phyloP scores from a whole-genome alignment of 305 asterid species.

The Ajuga reptans region DNA sequence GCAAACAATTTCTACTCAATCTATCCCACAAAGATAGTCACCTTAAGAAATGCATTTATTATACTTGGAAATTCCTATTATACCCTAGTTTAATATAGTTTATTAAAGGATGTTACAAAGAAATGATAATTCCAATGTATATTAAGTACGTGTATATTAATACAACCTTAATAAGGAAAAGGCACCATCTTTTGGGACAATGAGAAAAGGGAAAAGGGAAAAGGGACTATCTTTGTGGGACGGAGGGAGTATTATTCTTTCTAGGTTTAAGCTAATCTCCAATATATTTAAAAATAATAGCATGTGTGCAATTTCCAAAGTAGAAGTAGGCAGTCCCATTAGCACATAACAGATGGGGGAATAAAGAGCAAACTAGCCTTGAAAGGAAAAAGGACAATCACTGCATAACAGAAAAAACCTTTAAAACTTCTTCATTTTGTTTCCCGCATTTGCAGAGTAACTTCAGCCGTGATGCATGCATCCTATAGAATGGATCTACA shows the following conservation, averaged over 20 bases:
- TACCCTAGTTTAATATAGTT: too few relatives aligned
- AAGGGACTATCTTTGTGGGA: too few relatives aligned
- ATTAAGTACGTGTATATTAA: too few relatives aligned
- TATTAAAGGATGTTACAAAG: too few relatives aligned
- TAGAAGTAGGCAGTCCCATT: not conserved
- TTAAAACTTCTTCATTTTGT: slow-evolving; percentile 60
- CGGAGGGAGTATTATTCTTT: too few relatives aligned
- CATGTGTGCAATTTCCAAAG: slow-evolving; percentile 4
- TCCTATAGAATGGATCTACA: slow-evolving; percentile 94
- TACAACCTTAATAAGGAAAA: too few relatives aligned
- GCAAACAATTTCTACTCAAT: slow-evolving; percentile 6
- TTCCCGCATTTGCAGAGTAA: slow-evolving; percentile 67
- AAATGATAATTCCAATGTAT: too few relatives aligned
- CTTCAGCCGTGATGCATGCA: slow-evolving; percentile 98
- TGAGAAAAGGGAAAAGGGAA: too few relatives aligned
- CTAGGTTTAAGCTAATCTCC: slow-evolving; percentile 2
- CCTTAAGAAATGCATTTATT: too few relatives aligned
- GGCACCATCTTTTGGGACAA: too few relatives aligned
- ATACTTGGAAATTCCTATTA: too few relatives aligned
- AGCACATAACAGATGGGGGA: slow-evolving; percentile 2
- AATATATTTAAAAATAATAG: not conserved
- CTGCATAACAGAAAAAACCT: slow-evolving; percentile 40
- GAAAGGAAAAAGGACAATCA: slow-evolving; percentile 7
- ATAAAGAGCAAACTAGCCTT: slow-evolving; percentile 10
- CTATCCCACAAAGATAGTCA: too few relatives aligned